Base-by-base conservation (phyloP, 768 basidiomycete genomes). In the Leucosporidium scottii region DNA sequence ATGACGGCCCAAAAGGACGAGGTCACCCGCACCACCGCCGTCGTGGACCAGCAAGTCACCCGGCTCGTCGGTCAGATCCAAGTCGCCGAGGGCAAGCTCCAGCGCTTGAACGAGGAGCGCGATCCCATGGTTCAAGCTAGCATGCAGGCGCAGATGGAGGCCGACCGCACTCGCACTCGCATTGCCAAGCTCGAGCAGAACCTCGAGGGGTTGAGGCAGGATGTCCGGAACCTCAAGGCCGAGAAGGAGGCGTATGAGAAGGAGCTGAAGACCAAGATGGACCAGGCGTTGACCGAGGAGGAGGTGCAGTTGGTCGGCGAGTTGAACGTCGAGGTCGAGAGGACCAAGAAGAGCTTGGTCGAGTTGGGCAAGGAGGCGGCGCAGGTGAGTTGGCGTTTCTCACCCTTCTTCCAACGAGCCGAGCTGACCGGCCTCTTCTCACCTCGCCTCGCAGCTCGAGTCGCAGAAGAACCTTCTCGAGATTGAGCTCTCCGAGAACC, bases 401-500 rank as follows among this genome's bases (percentile, higher is more conserved):
- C 49, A 58, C 36, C 27, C 2, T 7, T 44, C 56, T 39, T 28
- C 5, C 58, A 1, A 4, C 48, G 51, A 65, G 64, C 53, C n/a
- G 27, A 30, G 15, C 30, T 25, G 0, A 25, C 31, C 15, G 23
- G n/a, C 56, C 49, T 8, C 64, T 27, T 21, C 20, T 59, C 25
- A 3, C 21, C 1, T 50, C 12, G n/a, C 25, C 15, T 48, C 10
- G 28, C 72, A 90, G 88, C 78, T 91, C 70, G 86, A 89, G 50
- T 83, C 85, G 18, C 82, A 82, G 70, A 92, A 90, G 79, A 90
- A 88, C 75, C 79, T 87, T 6, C 79, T 96, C 34, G 92, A 96
- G 76, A 93, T 96, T 62, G 94, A 98, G 77, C 82, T 98, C 57
- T 91, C 89, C 70, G 96, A 99, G 77, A 87, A 87, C 73, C 82